Conservation (phyloP, 108 stramenopile genomes). For the Fragilariopsis cylindrus region DNA sequence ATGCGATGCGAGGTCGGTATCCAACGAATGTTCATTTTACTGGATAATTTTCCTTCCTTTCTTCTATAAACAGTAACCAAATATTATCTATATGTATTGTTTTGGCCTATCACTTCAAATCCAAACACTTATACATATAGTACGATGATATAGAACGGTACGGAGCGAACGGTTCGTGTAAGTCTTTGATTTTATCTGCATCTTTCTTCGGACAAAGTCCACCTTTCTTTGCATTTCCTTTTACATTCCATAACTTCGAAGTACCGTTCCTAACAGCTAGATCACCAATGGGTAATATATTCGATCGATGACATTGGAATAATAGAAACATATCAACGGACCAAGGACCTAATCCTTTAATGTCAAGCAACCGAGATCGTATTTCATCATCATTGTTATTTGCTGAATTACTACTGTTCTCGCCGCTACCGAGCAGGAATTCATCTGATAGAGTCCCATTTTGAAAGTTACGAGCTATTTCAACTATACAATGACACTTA, state of each 20-base stretch:
- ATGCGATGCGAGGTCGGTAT: too few relatives aligned
- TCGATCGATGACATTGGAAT: constrained; percentile 48
- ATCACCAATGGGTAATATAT: constrained; percentile 65
- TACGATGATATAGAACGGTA: constrained; percentile 45
- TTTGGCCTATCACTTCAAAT: too few relatives aligned
- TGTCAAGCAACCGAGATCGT: constrained; percentile 36
- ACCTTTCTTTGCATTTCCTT: constrained; percentile 20
- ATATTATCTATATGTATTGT: too few relatives aligned
- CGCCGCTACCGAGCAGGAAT: neutral
- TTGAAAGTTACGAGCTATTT: constrained; percentile 37
- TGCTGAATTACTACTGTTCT: neutral
- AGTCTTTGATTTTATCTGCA: constrained; percentile 20
- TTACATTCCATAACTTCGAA: constrained; percentile 34
- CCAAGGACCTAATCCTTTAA: constrained; percentile 74
- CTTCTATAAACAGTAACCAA: too few relatives aligned
- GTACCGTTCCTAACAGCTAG: constrained; percentile 64
- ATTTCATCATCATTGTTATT: constrained; percentile 11
- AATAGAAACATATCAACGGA: constrained; percentile 66
- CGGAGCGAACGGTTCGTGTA: constrained; percentile 36
- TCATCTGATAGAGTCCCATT: constrained; percentile 36
- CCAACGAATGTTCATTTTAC: too few relatives aligned
- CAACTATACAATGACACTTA: constrained; percentile 50
- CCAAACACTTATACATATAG: constrained; percentile 52
- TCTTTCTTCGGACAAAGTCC: constrained; percentile 47
- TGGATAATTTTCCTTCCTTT: too few relatives aligned